Conservation (phyloP, 345 rosid genomes). For the Eucalyptus grandis region DNA sequence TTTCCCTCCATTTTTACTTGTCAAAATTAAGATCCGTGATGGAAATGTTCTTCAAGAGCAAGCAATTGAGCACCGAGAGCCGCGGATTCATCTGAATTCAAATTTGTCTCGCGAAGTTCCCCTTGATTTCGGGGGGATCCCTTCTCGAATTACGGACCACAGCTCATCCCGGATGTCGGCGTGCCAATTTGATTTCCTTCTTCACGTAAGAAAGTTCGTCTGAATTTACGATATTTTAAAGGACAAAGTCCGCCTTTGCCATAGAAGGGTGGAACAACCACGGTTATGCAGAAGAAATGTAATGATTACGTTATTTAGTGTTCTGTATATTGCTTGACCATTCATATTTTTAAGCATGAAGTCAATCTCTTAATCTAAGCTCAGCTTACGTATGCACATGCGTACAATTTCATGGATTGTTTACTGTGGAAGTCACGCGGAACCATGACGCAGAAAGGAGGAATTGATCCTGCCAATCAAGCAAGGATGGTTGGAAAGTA, state of each 20-base stretch:
- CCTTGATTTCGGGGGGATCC: too few species aligned
- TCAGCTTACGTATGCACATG: background rate
- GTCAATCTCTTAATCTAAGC: background rate
- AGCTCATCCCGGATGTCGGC: background rate
- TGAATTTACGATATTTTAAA: background rate
- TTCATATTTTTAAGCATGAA: background rate
- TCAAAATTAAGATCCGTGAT: background rate
- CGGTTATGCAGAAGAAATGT: background rate
- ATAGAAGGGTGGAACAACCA: background rate
- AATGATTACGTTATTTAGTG: background rate
- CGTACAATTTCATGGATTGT: background rate
- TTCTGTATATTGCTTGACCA: background rate
- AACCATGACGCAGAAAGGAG: background rate
- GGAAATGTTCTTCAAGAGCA: background rate
- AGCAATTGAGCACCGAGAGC: background rate
- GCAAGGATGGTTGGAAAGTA: too few species aligned
- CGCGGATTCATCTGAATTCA: background rate
- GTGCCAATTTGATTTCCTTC: background rate
- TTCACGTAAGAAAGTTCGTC: background rate
- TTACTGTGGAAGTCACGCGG: background rate
- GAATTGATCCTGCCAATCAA: background rate
- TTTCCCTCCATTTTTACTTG: background rate
- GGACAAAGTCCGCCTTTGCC: background rate
- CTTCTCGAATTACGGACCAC: background rate
- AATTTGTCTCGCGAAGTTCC: background rate